Evolutionary conservation across 257 asterid genomes (phyloP).

Genomic region (Solanum peruvianum): DNA sequence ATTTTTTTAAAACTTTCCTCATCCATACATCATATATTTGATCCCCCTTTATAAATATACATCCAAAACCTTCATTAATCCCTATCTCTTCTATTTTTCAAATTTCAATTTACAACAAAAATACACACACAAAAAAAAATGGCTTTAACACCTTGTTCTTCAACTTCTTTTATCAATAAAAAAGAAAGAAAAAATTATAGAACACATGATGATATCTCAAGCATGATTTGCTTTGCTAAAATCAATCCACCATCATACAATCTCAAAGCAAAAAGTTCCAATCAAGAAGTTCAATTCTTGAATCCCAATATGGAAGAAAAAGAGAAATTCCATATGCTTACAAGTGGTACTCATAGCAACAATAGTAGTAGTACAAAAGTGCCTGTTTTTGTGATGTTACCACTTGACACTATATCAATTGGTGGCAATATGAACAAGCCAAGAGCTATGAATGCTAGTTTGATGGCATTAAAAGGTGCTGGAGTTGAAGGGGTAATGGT

Average conservation of each 20-base stretch:
- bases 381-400: constrained; percentile 88
- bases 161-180: constrained; percentile 45
- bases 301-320: constrained; percentile 14
- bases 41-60: constrained; percentile 32
- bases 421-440: constrained; percentile 62
- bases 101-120: not conserved
- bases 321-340: constrained; percentile 40
- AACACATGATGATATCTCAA: constrained; percentile 39
- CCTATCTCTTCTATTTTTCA: constrained; percentile 8
- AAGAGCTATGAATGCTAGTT: constrained; percentile 71
- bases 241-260: constrained; percentile 35
- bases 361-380: constrained; percentile 27
- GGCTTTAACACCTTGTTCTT: constrained; percentile 71
- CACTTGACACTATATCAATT: constrained; percentile 58
- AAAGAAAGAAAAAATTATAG: constrained; percentile 31
- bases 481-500: constrained; percentile 96
- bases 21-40: constrained; percentile 7
- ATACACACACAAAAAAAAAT: constrained; percentile 8
- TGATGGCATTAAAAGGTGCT: constrained; percentile 77
- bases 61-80: constrained; percentile 16
- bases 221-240: constrained; percentile 36
- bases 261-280: constrained; percentile 28
- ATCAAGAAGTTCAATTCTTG: constrained; percentile 24
- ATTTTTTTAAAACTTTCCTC: constrained; percentile 33
- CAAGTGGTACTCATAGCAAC: constrained; percentile 17